Conservation (phyloP, 257 asterid genomes). For the Nicotiana undulata region DNA sequence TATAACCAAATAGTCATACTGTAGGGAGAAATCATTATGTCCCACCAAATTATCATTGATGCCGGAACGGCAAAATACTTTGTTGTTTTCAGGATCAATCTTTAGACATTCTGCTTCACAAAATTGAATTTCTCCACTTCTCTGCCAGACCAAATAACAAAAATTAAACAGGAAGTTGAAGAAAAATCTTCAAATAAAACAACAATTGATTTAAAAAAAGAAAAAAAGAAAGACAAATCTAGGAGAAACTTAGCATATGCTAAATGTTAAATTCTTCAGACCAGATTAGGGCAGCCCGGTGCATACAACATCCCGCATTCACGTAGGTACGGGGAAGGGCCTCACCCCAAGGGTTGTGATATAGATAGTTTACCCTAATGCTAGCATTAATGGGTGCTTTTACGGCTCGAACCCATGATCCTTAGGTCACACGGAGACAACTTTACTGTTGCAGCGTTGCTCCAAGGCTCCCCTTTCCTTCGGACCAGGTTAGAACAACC, state of each 20-base stretch:
- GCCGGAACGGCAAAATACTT: slow-evolving; percentile 72
- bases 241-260: neutral
- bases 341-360: too few species aligned
- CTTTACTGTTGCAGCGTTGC: too few species aligned
- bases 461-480: too few species aligned
- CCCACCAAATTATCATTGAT: slow-evolving; percentile 34
- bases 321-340: too few species aligned
- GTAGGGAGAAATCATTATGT: slow-evolving; percentile 65
- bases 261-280: neutral
- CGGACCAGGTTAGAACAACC: neutral
- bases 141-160: slow-evolving; percentile 34
- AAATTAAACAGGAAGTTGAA: neutral
- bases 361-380: too few species aligned
- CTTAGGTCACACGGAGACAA: too few species aligned
- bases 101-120: slow-evolving; percentile 88
- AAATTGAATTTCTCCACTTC: slow-evolving; percentile 49
- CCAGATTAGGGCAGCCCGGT: neutral
- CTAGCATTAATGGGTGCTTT: too few species aligned
- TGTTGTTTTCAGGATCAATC: slow-evolving; percentile 56
- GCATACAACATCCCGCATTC: too few species aligned
- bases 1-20: slow-evolving; percentile 88
- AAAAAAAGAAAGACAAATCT: neutral
- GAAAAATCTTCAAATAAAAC: neutral
- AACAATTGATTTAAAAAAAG: too few species aligned
- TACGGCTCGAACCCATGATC: too few species aligned